These are phyloP conservation scores for Citeromyces hawaiiensis DNA, from an alignment of 1,139 yeast genomes.

Conservation along the genomic window DNA sequence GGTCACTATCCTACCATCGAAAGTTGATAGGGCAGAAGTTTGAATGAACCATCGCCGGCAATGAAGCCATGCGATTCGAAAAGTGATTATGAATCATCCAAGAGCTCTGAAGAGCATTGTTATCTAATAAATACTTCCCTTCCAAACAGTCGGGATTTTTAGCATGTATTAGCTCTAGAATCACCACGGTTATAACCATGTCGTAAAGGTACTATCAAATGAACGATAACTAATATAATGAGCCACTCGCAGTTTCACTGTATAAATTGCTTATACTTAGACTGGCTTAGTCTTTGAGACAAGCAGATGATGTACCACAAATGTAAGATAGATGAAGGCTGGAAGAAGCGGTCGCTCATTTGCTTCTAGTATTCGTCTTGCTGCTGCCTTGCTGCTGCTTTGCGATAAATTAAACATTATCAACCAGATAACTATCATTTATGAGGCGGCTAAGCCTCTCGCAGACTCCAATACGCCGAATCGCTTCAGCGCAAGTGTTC, in stretches of 20 bases:
- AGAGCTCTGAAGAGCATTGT: slow-evolving; percentile 18
- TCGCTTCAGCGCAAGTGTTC: slow-evolving; percentile 3
- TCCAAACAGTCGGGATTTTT: slow-evolving; percentile 18
- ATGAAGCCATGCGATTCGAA: slow-evolving; percentile 18
- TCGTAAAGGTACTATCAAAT: slow-evolving; percentile 25
- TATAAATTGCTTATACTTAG: slow-evolving; percentile 32
- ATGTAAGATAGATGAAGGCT: too few relatives aligned
- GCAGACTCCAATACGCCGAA: slow-evolving; percentile 3
- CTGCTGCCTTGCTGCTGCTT: too few relatives aligned
- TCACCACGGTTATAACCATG: slow-evolving; percentile 30
- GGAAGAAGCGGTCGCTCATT: too few relatives aligned
- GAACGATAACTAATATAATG: slow-evolving; percentile 32
- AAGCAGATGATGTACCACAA: slow-evolving; percentile 36
- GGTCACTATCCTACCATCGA: slow-evolving; percentile 15
- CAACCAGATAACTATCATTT: slow-evolving; percentile 28
- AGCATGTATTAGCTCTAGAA: slow-evolving; percentile 25
- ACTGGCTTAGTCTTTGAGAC: slow-evolving; percentile 37
- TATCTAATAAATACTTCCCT: slow-evolving; percentile 22
- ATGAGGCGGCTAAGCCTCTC: slow-evolving; percentile 21
- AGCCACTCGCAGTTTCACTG: slow-evolving; percentile 35
- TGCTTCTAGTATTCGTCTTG: too few relatives aligned
- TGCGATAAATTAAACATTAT: too few relatives aligned
- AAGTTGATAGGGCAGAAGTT: slow-evolving; percentile 17
- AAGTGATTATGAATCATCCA: slow-evolving; percentile 21
- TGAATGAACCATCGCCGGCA: slow-evolving; percentile 18